Evolutionary conservation across 306 rosid genomes (phyloP).

Genomic region (Arachis stenosperma): DNA sequence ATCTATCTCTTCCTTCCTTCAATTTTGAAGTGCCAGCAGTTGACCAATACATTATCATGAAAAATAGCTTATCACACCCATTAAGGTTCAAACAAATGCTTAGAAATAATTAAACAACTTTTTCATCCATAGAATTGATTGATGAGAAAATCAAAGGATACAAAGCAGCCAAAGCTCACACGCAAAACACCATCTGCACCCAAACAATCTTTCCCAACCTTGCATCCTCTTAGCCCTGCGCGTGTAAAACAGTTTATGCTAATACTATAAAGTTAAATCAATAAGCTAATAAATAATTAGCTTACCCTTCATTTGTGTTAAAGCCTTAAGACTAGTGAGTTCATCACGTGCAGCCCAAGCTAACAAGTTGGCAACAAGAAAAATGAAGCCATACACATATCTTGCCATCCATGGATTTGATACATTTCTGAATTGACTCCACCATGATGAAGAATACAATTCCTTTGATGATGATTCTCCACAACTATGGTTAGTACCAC

Average conservation of each 20-base stretch:
- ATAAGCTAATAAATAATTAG: conserved; percentile 31
- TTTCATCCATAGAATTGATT: conserved; percentile 19
- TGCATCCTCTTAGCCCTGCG: conserved; percentile 76
- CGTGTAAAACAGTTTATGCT: too few relatives aligned
- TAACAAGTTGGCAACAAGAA: conserved; percentile 66
- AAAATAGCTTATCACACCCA: conserved; percentile 61
- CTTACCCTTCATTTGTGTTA: conserved; percentile 73
- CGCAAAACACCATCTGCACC: conserved; percentile 95
- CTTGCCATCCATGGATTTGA: conserved; percentile 98
- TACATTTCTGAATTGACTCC: conserved; percentile 67
- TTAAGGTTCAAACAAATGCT: conserved; percentile 56
- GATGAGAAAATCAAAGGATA: conserved; percentile 60
- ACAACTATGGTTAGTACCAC: conserved; percentile 31
- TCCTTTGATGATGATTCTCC: conserved; percentile 15
- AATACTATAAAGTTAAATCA: too few relatives aligned
- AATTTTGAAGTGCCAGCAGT: conserved; percentile 74
- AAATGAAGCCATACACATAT: conserved; percentile 83
- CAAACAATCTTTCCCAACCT: conserved; percentile 68
- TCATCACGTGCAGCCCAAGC: conserved; percentile 98
- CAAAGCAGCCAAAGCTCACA: conserved; percentile 95
- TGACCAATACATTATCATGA: conserved; percentile 80
- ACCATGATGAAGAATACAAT: conserved; percentile 53
- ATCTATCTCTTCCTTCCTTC: conserved; percentile 60
- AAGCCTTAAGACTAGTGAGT: conserved; percentile 50
- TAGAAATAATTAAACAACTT: neutral